phyloP scores from a whole-genome alignment of 805 yeast genomes.

The Kuraishia borneana region DNA sequence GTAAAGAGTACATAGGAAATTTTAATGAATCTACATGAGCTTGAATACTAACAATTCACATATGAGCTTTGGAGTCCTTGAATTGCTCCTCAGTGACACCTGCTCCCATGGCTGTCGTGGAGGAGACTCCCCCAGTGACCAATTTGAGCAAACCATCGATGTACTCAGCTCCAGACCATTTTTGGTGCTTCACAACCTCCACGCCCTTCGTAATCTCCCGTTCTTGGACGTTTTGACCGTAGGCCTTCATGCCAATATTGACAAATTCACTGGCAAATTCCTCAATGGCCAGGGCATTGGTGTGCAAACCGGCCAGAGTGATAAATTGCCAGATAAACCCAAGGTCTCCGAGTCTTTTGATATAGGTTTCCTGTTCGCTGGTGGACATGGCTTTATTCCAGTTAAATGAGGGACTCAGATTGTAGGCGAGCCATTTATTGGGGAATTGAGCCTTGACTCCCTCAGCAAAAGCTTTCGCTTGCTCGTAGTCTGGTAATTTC shows the following conservation, averaged over 20 bases:
- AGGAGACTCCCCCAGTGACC: slow-evolving; percentile 88
- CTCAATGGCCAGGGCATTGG: slow-evolving; percentile 87
- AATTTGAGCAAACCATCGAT: slow-evolving; percentile 82
- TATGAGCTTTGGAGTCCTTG: slow-evolving; percentile 21
- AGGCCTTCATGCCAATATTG: slow-evolving; percentile 87
- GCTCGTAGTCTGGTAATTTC: slow-evolving; percentile 84
- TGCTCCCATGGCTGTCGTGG: slow-evolving; percentile 97
- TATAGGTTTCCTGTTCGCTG: slow-evolving; percentile 83
- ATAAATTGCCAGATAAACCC: slow-evolving; percentile 98
- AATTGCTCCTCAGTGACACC: slow-evolving; percentile 98
- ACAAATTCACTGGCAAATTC: slow-evolving; percentile 72
- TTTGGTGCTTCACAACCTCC: slow-evolving; percentile 95
- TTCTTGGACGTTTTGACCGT: slow-evolving; percentile 78
- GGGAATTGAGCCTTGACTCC: slow-evolving; percentile 80
- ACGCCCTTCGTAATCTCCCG: slow-evolving; percentile 83
- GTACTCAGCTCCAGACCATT: slow-evolving; percentile 98
- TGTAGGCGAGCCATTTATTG: slow-evolving; percentile 92
- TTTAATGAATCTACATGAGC: not conserved
- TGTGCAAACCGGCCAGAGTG: slow-evolving; percentile 93
- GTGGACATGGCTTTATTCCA: slow-evolving; percentile 92
- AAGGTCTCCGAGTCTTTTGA: slow-evolving; percentile 70
- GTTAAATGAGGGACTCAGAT: slow-evolving; percentile 94
- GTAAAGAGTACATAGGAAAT: not conserved
- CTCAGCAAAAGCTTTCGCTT: slow-evolving; percentile 89
- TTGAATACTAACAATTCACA: not conserved